These are phyloP conservation scores for Saccharomycopsis guyanensis DNA, from an alignment of 805 yeast genomes.

Conservation along the genomic window DNA sequence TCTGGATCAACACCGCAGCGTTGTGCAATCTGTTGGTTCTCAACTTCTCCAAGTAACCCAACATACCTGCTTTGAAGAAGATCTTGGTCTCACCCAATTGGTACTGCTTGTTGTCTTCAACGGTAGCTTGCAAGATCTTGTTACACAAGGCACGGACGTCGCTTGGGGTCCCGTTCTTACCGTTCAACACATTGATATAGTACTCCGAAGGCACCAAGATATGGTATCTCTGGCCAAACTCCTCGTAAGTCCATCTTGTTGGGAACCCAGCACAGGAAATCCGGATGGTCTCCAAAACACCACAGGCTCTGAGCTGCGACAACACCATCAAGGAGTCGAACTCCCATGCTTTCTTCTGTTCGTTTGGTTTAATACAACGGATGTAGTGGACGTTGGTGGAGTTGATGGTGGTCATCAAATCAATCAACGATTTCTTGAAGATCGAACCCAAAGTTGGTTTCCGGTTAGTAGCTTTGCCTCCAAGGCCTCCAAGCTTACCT, in stretches of 20 bases:
- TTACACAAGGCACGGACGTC: conserved; percentile 60
- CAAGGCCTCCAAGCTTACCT: conserved; percentile 22
- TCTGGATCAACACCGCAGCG: conserved; percentile 82
- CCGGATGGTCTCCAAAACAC: conserved; percentile 93
- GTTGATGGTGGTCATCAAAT: conserved; percentile 85
- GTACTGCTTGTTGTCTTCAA: conserved; percentile 60
- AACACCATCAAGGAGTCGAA: conserved; percentile 93
- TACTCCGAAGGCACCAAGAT: conserved; percentile 65
- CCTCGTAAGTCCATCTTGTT: conserved; percentile 89
- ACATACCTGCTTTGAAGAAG: conserved; percentile 94
- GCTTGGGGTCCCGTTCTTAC: conserved; percentile 40
- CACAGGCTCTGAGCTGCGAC: conserved; percentile 94
- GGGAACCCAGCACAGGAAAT: conserved; percentile 99
- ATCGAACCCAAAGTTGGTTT: conserved; percentile 94
- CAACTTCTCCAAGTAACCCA: conserved; percentile 81
- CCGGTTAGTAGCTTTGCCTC: conserved; percentile 43
- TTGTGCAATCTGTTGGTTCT: conserved; percentile 70
- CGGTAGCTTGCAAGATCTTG: conserved; percentile 55
- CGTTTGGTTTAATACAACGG: conserved; percentile 96
- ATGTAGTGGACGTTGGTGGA: conserved; percentile 95
- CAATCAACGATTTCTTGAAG: conserved; percentile 86
- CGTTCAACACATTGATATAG: conserved; percentile 55
- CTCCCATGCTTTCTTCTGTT: conserved; percentile 89
- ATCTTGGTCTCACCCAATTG: conserved; percentile 92
- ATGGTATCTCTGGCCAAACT: conserved; percentile 84